Percentiles rank a stretch among this genome's conserved stretches.
Conservation (phyloP, 345 rosid species). For the Sapria himalayana region DNA sequence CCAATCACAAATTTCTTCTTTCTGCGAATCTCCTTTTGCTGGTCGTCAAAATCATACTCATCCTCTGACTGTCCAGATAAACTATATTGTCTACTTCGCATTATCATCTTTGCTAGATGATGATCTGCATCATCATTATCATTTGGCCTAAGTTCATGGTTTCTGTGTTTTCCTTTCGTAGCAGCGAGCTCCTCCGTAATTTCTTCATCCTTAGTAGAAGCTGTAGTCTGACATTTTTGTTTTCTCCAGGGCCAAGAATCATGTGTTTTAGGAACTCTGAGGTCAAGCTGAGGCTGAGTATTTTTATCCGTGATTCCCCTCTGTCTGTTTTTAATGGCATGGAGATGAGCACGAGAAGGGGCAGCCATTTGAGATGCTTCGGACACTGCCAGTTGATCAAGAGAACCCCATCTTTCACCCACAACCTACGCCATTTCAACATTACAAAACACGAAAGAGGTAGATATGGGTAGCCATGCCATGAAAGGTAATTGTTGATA, state of each 20-base stretch:
- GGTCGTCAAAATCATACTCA: slow-evolving; percentile 77
- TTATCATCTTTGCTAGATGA: slow-evolving; percentile 54
- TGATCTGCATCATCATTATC: slow-evolving; percentile 53
- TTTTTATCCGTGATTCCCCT: slow-evolving; percentile 18
- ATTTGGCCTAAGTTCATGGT: too few species aligned
- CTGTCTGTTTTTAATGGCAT: slow-evolving; percentile 50
- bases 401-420: slow-evolving; percentile 61
- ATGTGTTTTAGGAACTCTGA: slow-evolving; percentile 51
- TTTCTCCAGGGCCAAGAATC: slow-evolving; percentile 66
- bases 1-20: slow-evolving; percentile 24
- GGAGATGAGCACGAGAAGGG: slow-evolving; percentile 73
- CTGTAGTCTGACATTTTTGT: slow-evolving; percentile 19
- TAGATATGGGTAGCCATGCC: slow-evolving; percentile 4
- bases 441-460: slow-evolving; percentile 6
- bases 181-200: slow-evolving; percentile 21
- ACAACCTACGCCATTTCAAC: slow-evolving; percentile 39
- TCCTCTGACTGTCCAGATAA: slow-evolving; percentile 63
- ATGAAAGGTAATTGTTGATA: too few species aligned
- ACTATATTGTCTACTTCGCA: slow-evolving; percentile 48
- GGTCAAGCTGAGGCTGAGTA: slow-evolving; percentile 27
- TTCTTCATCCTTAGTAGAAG: slow-evolving; percentile 32
- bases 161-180: slow-evolving; percentile 23
- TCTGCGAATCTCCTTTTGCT: slow-evolving; percentile 34
- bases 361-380: slow-evolving; percentile 51
- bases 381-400: slow-evolving; percentile 55